These are phyloP conservation scores for Pleurotus tuber-regium DNA, from an alignment of 768 basidiomycete species.

Conservation along the genomic window DNA sequence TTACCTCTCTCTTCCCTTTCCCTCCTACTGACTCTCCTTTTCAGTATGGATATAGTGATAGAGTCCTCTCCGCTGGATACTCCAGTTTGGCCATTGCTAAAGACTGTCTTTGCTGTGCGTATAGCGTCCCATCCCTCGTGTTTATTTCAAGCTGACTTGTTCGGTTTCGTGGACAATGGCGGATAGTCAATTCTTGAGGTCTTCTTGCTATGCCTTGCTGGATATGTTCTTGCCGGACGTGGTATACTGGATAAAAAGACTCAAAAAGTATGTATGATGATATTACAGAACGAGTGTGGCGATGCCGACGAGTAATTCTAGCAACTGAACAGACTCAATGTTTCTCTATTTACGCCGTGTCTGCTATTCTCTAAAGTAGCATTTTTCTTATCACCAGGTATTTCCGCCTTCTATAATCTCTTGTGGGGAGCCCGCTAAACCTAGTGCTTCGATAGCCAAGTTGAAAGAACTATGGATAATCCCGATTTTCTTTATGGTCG, in stretches of 20 bases:
- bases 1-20: neutral
- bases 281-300: neutral
- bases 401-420: slow-evolving; percentile 13
- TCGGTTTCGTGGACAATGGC: neutral
- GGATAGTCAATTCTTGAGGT: slow-evolving; percentile 85
- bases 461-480: slow-evolving; percentile 82
- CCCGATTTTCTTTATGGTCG: slow-evolving; percentile 79
- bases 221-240: slow-evolving; percentile 73
- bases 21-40: slow-evolving; percentile 6
- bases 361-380: slow-evolving; percentile 95
- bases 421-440: neutral
- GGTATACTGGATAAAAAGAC: slow-evolving; percentile 88
- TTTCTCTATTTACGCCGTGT: slow-evolving; percentile 86
- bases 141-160: slow-evolving; percentile 2
- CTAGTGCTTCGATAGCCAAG: slow-evolving; percentile 47
- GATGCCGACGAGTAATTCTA: slow-evolving; percentile 23
- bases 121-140: neutral
- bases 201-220: slow-evolving; percentile 80
- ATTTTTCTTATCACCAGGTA: slow-evolving; percentile 82
- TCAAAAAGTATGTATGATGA: slow-evolving; percentile 59
- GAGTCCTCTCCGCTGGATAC: slow-evolving; percentile 10
- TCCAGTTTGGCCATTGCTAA: slow-evolving; percentile 44
- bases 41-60: slow-evolving; percentile 11
- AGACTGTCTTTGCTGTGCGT: slow-evolving; percentile 58
- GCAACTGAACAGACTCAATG: slow-evolving; percentile 81